phyloP scores from a whole-genome alignment of 805 yeast genomes.

The Saccharomycopsis selenospora region DNA sequence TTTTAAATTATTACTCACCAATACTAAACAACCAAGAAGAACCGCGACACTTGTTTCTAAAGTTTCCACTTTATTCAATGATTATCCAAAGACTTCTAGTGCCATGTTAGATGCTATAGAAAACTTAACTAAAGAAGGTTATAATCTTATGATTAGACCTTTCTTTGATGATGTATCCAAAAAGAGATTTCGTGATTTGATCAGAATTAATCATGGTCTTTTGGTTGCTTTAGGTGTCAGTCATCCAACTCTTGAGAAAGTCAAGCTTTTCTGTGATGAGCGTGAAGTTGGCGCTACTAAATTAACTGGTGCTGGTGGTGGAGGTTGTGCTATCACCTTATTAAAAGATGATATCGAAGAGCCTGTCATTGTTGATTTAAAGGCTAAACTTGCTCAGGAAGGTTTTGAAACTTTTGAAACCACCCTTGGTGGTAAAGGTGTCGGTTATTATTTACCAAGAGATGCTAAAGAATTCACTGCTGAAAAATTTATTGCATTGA shows the following conservation, averaged over 20 bases:
- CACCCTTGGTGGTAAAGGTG: slow-evolving; percentile 85
- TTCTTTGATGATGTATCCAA: slow-evolving; percentile 37
- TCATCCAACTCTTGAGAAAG: slow-evolving; percentile 81
- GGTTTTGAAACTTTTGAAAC: slow-evolving; percentile 76
- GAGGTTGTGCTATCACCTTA: slow-evolving; percentile 94
- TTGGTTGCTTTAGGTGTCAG: slow-evolving; percentile 83
- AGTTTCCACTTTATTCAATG: slow-evolving; percentile 51
- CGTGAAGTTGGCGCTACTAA: slow-evolving; percentile 76
- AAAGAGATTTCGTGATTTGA: slow-evolving; percentile 47
- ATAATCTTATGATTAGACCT: slow-evolving; percentile 51
- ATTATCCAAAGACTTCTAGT: slow-evolving; percentile 47
- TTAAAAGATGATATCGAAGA: slow-evolving; percentile 38
- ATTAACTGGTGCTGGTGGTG: slow-evolving; percentile 98
- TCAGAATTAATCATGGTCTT: slow-evolving; percentile 81
- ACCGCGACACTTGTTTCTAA: slow-evolving; percentile 77
- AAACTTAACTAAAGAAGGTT: slow-evolving; percentile 64
- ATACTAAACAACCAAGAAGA: slow-evolving; percentile 80
- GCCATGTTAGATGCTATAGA: slow-evolving; percentile 73
- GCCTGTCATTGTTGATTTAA: slow-evolving; percentile 31
- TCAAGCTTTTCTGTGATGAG: slow-evolving; percentile 59
- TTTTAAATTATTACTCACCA: slow-evolving; percentile 66
- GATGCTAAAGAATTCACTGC: not conserved
- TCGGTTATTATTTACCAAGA: slow-evolving; percentile 37
- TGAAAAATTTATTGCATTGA: slow-evolving; percentile 3
- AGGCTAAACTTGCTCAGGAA: slow-evolving; percentile 31